Conservation (phyloP, 2,329 filamentous ascomycete genomes). For the Teratosphaeriaceae sp. region DNA sequence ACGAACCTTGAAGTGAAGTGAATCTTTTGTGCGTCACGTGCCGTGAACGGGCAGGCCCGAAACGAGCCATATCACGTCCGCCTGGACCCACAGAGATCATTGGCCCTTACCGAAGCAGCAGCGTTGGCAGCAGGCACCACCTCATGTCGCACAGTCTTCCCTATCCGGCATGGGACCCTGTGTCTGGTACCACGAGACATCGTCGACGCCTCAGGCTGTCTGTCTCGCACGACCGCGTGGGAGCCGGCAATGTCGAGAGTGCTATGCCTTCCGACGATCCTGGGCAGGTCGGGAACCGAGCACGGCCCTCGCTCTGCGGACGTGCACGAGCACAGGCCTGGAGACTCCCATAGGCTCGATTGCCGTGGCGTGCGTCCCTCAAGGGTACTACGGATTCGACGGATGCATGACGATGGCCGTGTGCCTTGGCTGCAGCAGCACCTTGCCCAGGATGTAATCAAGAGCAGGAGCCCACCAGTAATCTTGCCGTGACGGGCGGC, state of each 20-base stretch:
- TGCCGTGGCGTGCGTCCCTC: not conserved
- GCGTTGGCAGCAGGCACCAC: not conserved
- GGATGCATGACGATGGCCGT: constrained; percentile 4
- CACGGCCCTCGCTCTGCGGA: not conserved
- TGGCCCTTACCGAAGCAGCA: not conserved
- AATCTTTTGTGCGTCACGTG: constrained; percentile 15
- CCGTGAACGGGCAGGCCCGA: constrained; percentile 4
- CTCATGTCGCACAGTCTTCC: constrained; percentile 5
- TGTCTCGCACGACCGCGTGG: too few species aligned
- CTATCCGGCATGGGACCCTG: not conserved
- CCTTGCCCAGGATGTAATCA: not conserved
- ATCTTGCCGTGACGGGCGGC: constrained; percentile 42
- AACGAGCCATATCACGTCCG: constrained; percentile 7
- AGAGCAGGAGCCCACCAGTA: constrained; percentile 33
- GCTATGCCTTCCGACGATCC: not conserved
- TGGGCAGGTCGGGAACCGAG: not conserved
- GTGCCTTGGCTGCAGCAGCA: not conserved
- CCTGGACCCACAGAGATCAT: constrained; percentile 1
- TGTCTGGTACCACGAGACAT: not conserved
- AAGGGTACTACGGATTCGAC: constrained; percentile 2
- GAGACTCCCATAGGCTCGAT: constrained; percentile 1
- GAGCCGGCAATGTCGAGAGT: too few species aligned
- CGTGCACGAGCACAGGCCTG: constrained; percentile 6
- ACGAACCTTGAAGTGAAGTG: constrained; percentile 10
- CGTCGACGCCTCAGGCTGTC: constrained; percentile 1